Conservation (phyloP, 1,139 yeast genomes). For the Suhomyces yuchorum region DNA sequence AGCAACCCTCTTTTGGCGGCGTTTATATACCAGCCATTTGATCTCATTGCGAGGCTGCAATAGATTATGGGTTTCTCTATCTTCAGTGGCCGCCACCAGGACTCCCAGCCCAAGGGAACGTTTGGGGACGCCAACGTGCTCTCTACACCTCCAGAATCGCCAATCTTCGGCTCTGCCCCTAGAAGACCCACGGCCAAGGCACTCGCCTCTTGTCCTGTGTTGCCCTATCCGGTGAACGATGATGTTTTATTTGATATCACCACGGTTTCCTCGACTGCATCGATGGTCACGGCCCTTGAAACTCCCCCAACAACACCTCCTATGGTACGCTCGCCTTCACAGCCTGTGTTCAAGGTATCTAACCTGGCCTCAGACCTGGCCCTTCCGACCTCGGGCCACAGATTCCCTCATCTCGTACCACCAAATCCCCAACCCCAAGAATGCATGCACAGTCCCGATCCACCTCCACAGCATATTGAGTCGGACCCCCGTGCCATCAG, state of each 20-base stretch:
- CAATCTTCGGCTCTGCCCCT: constrained; percentile 8
- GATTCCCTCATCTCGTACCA: constrained; percentile 11
- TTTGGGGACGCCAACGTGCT: neutral
- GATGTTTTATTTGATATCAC: constrained; percentile 3
- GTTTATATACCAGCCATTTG: neutral
- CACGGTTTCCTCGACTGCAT: neutral
- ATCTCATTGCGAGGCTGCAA: constrained; percentile 5
- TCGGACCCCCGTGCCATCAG: neutral
- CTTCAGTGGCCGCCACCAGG: constrained; percentile 1
- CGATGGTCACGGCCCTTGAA: constrained; percentile 5
- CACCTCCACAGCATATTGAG: neutral
- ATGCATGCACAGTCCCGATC: too few relatives aligned
- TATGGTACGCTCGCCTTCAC: neutral
- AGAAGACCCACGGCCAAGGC: neutral
- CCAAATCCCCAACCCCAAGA: neutral
- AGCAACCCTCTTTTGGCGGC: neutral
- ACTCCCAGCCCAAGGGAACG: neutral
- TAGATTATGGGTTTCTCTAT: constrained; percentile 8
- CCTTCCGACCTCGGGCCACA: neutral
- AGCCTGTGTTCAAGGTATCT: neutral
- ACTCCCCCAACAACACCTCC: neutral
- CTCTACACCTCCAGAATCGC: constrained; percentile 7
- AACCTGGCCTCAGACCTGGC: neutral
- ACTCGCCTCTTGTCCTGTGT: neutral
- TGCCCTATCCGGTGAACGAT: constrained; percentile 10